Base-by-base conservation (phyloP, 495 filamentous ascomycete species). In the Tuber melanosporum region DNA sequence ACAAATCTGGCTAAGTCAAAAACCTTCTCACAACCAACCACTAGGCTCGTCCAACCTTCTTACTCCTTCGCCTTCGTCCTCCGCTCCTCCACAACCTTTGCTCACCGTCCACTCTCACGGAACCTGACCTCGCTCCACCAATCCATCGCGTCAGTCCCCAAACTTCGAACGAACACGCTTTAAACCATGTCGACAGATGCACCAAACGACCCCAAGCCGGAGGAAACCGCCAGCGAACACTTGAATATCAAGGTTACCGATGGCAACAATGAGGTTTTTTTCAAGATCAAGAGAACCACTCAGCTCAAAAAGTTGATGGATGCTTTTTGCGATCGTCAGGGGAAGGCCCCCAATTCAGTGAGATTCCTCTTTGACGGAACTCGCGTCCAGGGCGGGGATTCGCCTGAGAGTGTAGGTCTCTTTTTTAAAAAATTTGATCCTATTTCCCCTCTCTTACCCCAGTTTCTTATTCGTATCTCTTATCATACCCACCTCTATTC, bases 191-290 rank as follows among this genome's bases (percentile, higher is more conserved):
- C 89, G 32, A 88, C 89, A 74, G 77, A 81, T 73, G 84, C 26
- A 43, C 75, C 81, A 70, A 80, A 85, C 70, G 83, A 86, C 71
- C 85, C 82, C 26, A 90, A 88, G 74, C 89, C 91, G 62, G 87
- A 87, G 49, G 88, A 88, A 69, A 85, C 88, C 41, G 86, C 85
- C 74, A 79, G 84, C 49, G 96, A 98, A 85, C 96, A 99, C 85
- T 88, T 99, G 12, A 99, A 99, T 85, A 98, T 99, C 88, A 99
- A 99, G 84, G 96, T 99, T n/a, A 98, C 96, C 0, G 96, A 99
- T 80, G 97, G 97, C 86, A 97, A 99, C 87, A 99, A 99, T 82
- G 96, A 99, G 81, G 96, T 99, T 79, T 99, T 99, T 86, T 99
- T 99, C 88, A 99, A 99, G 88, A 99, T 99, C 86, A 99, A 99